Evolutionary conservation across 768 basidiomycete species (phyloP).

Genomic region (Dendrothele bispora): DNA sequence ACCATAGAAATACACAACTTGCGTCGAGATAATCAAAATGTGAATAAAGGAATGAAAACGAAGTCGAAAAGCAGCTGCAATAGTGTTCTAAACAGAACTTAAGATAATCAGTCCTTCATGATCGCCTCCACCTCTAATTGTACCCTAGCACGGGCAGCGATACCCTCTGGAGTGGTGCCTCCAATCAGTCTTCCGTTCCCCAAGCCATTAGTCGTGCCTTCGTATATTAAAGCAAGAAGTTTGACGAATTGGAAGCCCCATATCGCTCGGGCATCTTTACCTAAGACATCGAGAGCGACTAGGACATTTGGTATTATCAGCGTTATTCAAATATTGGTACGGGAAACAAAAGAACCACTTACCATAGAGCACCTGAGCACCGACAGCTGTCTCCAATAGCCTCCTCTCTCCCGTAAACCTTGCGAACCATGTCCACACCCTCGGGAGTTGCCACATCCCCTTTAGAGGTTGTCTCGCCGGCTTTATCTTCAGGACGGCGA

Average conservation of each 20-base stretch:
- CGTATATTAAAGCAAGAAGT: constrained; percentile 63
- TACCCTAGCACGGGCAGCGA: constrained; percentile 61
- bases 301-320: constrained; percentile 5
- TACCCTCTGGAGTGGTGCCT: constrained; percentile 59
- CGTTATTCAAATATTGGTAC: neutral
- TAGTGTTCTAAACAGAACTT: no score
- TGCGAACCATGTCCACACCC: constrained; percentile 74
- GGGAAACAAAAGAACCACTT: constrained; percentile 21
- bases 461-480: constrained; percentile 44
- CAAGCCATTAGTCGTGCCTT: constrained; percentile 58
- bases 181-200: constrained; percentile 52
- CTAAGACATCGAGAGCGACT: constrained; percentile 76
- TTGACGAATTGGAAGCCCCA: constrained; percentile 86
- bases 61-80: no score
- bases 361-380: constrained; percentile 72
- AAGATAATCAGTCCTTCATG: no score
- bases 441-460: constrained; percentile 56
- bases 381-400: constrained; percentile 57
- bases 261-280: constrained; percentile 53
- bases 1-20: no score
- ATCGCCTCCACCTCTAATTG: constrained; percentile 68
- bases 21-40: no score
- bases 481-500: constrained; percentile 57
- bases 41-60: no score
- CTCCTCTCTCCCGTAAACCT: constrained; percentile 54